Base-by-base conservation (phyloP, 192 early-diverging fungal genomes). In the Fimicolochytrium jonesii region DNA sequence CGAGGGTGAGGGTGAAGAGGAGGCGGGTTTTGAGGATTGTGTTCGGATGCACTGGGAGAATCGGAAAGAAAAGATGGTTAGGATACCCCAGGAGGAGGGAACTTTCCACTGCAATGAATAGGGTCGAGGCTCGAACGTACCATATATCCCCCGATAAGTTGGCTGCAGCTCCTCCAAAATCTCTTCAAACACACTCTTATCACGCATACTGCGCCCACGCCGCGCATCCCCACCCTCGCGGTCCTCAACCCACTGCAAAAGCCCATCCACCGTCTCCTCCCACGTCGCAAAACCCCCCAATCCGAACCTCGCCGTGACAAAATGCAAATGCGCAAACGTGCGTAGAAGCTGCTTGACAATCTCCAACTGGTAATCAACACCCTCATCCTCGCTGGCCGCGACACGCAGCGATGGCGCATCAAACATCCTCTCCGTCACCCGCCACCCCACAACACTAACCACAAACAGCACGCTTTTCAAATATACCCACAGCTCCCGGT, bases 281-380 rank as follows among this genome's bases (percentile, higher is more conserved):
- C 64, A 66, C 17, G 56, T 35, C 37, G 29, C 28, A 26, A 66
- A 66, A 17, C 64, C 64, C 0, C 31, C 54, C 20, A 66, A 20
- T 6, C 64, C 64, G 28, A 66, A 66, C 6, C 55, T 22, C 4
- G 64, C 53, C 2, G 64, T 66, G 20, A 58, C 56, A 36, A 66
- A 66, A 48, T 66, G 64, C 13, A 66, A 32, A 9, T 58, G 35
- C 20, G 64, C 44, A 26, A 66, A 58, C 11, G 51, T 42, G 20
- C 25, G 23, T 37, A 64, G 18, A 22, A 43, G 13, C 23, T 33
- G 26, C 13, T 29, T n/a, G 10, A 61, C 34, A 3, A 46, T 46
- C 15, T 32, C 11, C 6, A 18, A 52, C 6, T 52, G 50, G 22
- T 52, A 5, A 28, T 32, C 50, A 18, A 2, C 28, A 1, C 2